phyloP scores from a whole-genome alignment of 257 asterid genomes.

The Solanum bulbocastanum region DNA sequence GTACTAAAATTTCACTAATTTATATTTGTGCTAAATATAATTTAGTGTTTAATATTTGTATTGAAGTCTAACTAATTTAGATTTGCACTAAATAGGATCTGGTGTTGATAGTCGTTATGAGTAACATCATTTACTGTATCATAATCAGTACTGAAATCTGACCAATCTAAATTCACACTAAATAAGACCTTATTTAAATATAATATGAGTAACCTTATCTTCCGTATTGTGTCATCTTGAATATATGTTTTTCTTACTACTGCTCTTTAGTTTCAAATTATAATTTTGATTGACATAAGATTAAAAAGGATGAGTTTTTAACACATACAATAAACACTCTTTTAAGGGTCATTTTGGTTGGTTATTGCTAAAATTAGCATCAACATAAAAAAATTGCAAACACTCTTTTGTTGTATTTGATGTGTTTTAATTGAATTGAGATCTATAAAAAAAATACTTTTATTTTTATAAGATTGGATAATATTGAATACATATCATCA shows the following conservation, averaged over 20 bases:
- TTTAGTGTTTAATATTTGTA: no score
- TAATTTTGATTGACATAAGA: background rate
- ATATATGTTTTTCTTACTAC: background rate
- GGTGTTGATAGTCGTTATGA: no score
- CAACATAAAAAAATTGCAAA: background rate
- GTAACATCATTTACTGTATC: no score
- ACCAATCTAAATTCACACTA: background rate
- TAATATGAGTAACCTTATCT: background rate
- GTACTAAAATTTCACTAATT: background rate
- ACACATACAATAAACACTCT: background rate
- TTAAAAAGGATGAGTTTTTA: background rate
- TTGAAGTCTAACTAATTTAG: accelerated
- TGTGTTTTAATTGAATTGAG: background rate
- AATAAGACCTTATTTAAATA: no score
- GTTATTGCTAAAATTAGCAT: background rate
- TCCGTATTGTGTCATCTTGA: background rate
- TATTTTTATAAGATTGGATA: background rate
- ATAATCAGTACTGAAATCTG: no score
- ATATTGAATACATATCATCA: background rate
- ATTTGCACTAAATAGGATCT: accelerated
- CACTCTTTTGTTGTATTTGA: background rate
- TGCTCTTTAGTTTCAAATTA: background rate
- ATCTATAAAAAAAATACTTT: background rate
- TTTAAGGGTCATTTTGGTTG: background rate
- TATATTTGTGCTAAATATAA: no score